Conservation (phyloP, 148 eudicot species). For the Rhododendron vialii region DNA sequence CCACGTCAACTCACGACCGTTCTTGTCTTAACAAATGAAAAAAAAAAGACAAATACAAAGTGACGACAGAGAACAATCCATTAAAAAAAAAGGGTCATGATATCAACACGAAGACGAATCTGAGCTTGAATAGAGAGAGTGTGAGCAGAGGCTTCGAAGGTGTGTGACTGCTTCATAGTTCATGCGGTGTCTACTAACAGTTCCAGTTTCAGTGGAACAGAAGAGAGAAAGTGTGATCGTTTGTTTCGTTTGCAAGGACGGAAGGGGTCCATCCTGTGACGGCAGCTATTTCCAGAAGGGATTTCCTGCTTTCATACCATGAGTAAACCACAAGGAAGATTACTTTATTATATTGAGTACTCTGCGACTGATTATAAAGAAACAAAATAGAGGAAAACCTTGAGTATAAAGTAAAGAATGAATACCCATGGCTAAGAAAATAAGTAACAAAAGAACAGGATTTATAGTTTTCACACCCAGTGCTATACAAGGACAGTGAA, state of each 20-base stretch:
- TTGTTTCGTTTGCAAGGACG: background rate
- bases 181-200: background rate
- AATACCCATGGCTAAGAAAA: background rate
- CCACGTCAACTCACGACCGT: background rate
- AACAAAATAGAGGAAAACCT: background rate
- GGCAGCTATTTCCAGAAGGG: background rate
- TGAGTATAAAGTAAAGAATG: background rate
- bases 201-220: background rate
- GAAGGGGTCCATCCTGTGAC: background rate
- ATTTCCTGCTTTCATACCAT: background rate
- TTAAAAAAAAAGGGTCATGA: too few relatives aligned
- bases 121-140: background rate
- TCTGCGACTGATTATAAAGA: background rate
- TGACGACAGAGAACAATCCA: too few relatives aligned
- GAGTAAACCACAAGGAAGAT: background rate
- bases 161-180: background rate
- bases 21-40: too few relatives aligned
- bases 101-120: too few relatives aligned
- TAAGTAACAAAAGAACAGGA: background rate
- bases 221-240: background rate
- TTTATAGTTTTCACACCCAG: background rate
- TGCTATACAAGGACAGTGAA: background rate
- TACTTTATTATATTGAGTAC: background rate
- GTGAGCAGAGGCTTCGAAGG: background rate
- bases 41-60: too few relatives aligned